Conservation (phyloP, 768 basidiomycete genomes). For the Termitomyces sp. region DNA sequence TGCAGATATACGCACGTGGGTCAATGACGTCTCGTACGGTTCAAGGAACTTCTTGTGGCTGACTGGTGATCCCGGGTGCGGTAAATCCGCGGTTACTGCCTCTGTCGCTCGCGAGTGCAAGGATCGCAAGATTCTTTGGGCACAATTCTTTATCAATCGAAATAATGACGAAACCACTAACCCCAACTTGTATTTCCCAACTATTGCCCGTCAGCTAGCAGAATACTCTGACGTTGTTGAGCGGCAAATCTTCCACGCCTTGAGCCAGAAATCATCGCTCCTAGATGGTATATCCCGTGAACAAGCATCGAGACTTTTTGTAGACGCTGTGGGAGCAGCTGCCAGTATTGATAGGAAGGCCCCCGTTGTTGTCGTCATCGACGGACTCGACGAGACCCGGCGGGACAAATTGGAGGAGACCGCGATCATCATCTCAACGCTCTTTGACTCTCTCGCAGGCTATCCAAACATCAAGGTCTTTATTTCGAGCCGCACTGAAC, state of each 20-base stretch:
- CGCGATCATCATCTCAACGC: conserved; percentile 15
- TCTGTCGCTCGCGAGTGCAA: conserved; percentile 9
- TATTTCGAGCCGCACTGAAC: conserved; percentile 22
- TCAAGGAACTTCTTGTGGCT: conserved; percentile 13
- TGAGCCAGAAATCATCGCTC: conserved; percentile 13
- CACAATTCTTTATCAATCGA: conserved; percentile 14
- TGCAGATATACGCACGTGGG: conserved; percentile 2
- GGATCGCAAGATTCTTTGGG: conserved; percentile 14
- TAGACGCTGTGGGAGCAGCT: conserved; percentile 13
- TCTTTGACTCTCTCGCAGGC: conserved; percentile 9
- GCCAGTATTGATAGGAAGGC: conserved; percentile 3
- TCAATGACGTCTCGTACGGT: conserved; percentile 1
- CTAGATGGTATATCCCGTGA: conserved; percentile 11
- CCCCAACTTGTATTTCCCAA: conserved; percentile 17
- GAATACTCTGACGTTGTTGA: conserved; percentile 5
- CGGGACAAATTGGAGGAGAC: conserved; percentile 8
- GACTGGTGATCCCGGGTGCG: conserved; percentile 11
- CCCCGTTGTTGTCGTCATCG: conserved; percentile 22
- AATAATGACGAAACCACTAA: conserved; percentile 12
- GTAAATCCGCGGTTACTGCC: conserved; percentile 10
- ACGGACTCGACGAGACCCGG: conserved; percentile 22
- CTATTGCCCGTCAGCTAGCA: conserved; percentile 20
- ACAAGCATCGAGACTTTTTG: conserved; percentile 19
- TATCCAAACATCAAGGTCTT: conserved; percentile 20
- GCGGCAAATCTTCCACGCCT: conserved; percentile 5